Evolutionary conservation across 2,329 filamentous ascomycete genomes (phyloP).

Genomic region (Aotearoamyces nothofagi): DNA sequence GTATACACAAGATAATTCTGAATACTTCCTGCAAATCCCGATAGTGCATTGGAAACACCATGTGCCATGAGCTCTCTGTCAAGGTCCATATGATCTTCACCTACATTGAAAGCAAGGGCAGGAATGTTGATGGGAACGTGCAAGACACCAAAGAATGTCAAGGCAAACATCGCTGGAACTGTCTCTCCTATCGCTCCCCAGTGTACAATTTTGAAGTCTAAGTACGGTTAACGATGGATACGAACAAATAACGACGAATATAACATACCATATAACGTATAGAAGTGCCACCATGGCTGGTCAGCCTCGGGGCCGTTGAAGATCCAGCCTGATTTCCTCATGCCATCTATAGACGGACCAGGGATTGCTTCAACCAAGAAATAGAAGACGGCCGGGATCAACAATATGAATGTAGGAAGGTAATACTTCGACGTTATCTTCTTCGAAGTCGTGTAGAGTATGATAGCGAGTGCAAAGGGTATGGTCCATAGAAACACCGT

Average conservation of each 20-base stretch:
- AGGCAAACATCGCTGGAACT: conserved; percentile 85
- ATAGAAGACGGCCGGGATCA: conserved; percentile 65
- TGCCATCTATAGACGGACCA: conserved; percentile 44
- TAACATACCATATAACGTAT: conserved; percentile 74
- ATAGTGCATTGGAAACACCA: conserved; percentile 83
- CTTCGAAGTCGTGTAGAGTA: conserved; percentile 63
- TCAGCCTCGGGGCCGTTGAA: conserved; percentile 73
- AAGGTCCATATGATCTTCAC: conserved; percentile 83
- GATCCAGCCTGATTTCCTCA: conserved; percentile 74
- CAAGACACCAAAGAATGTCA: conserved; percentile 94
- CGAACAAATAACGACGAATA: conserved; percentile 9
- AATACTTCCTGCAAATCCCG: conserved; percentile 76
- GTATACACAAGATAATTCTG: conserved; percentile 96
- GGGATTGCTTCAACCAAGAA: conserved; percentile 58
- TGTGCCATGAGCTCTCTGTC: conserved; percentile 87
- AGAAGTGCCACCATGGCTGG: conserved; percentile 96
- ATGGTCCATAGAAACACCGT: conserved; percentile 73
- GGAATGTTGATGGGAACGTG: conserved; percentile 98
- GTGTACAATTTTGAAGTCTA: conserved; percentile 68
- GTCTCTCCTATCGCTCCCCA: conserved; percentile 75
- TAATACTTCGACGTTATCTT: conserved; percentile 72
- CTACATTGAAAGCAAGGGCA: conserved; percentile 75
- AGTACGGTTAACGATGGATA: conserved; percentile 3
- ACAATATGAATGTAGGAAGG: conserved; percentile 72
- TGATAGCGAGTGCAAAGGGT: conserved; percentile 60